phyloP scores from a whole-genome alignment of 805 yeast genomes.

The Yamadazyma endophytica region DNA sequence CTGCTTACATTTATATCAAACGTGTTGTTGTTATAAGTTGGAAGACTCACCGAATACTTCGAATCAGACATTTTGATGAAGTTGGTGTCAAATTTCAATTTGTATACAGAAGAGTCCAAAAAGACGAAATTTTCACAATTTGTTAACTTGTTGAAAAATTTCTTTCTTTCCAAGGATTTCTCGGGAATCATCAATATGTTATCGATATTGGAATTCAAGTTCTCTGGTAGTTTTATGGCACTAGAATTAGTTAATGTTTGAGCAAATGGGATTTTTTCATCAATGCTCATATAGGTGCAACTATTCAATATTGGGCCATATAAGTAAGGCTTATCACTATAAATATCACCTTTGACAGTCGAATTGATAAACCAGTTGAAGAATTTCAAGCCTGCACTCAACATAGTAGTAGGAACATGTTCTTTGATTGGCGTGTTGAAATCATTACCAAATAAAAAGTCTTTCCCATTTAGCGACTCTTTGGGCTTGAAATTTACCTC shows the following conservation, averaged over 20 bases:
- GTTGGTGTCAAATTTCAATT: conserved; percentile 53
- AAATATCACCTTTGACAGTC: conserved; percentile 61
- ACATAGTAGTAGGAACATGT: conserved; percentile 48
- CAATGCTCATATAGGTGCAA: conserved; percentile 43
- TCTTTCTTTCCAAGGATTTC: conserved; percentile 32
- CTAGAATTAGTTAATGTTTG: conserved; percentile 7
- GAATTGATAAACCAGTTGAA: conserved; percentile 60
- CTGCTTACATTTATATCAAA: conserved; percentile 40
- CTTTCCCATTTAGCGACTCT: conserved; percentile 42
- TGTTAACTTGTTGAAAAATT: conserved; percentile 35
- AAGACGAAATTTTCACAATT: conserved; percentile 41
- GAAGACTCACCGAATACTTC: conserved; percentile 48
- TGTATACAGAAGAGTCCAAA: conserved; percentile 32
- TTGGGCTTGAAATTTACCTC: conserved; percentile 40
- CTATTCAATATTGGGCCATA: conserved; percentile 61
- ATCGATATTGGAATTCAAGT: conserved; percentile 18
- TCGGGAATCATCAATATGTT: conserved; percentile 22
- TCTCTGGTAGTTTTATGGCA: conserved; percentile 17
- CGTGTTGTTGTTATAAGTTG: conserved; percentile 41
- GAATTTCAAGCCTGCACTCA: conserved; percentile 47
- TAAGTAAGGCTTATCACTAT: conserved; percentile 56
- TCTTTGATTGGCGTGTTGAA: conserved; percentile 56
- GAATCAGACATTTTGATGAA: conserved; percentile 48
- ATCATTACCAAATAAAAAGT: conserved; percentile 67
- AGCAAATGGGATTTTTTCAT: conserved; percentile 11